phyloP scores from a whole-genome alignment of 495 filamentous ascomycete genomes.

The Lentithecium fluviatile region DNA sequence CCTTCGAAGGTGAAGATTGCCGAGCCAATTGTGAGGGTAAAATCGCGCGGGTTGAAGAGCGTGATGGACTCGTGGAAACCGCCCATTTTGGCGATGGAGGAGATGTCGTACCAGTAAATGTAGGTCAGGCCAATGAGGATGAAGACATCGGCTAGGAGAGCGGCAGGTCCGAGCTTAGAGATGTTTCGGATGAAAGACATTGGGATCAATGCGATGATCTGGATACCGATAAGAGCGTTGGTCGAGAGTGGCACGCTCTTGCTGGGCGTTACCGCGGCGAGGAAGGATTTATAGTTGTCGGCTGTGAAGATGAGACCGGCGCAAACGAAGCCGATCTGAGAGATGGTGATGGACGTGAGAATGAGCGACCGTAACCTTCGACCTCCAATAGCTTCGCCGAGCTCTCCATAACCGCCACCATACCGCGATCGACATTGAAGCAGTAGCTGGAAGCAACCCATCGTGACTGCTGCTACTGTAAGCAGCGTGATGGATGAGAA shows the following conservation, averaged over 20 bases:
- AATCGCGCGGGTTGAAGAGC: slow-evolving; percentile 60
- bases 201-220: slow-evolving; percentile 57
- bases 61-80: slow-evolving; percentile 48
- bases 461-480: slow-evolving; percentile 54
- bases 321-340: slow-evolving; percentile 67
- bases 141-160: slow-evolving; percentile 60
- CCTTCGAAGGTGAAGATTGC: slow-evolving; percentile 70
- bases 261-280: slow-evolving; percentile 51
- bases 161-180: slow-evolving; percentile 59
- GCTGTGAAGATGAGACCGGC: slow-evolving; percentile 66
- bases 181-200: slow-evolving; percentile 64
- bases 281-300: slow-evolving; percentile 59
- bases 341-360: slow-evolving; percentile 60
- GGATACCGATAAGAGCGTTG: slow-evolving; percentile 53
- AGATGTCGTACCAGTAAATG: slow-evolving; percentile 62
- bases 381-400: slow-evolving; percentile 57
- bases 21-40: slow-evolving; percentile 62
- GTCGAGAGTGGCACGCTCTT: slow-evolving; percentile 45
- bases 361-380: slow-evolving; percentile 53
- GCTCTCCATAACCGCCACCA: slow-evolving; percentile 61
- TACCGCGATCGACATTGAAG: slow-evolving; percentile 54
- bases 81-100: slow-evolving; percentile 48
- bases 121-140: slow-evolving; percentile 63
- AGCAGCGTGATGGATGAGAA: slow-evolving; percentile 63
- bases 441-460: slow-evolving; percentile 63